Conservation (phyloP, 2,329 filamentous ascomycete species). For the Trichoderma gracile region DNA sequence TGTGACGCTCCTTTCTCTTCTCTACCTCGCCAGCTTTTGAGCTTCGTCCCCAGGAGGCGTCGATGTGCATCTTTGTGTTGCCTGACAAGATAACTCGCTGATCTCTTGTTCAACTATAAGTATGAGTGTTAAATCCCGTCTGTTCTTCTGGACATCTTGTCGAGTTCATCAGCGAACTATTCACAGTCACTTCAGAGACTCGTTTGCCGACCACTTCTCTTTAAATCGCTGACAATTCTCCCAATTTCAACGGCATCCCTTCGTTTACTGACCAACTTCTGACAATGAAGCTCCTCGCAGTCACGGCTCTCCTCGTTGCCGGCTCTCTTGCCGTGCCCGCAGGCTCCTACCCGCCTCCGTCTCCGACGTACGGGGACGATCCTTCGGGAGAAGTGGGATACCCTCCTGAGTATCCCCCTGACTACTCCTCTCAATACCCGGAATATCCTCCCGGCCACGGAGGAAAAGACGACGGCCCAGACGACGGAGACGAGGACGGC, state of each 20-base stretch:
- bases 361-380: not conserved
- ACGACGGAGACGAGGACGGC: too few species aligned
- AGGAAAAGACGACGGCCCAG: too few species aligned
- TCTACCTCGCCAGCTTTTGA: not conserved
- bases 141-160: not conserved
- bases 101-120: not conserved
- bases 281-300: conserved; percentile 25
- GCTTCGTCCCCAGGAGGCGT: not conserved
- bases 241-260: not conserved
- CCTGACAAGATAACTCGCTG: not conserved
- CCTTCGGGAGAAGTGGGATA: not conserved
- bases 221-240: too few species aligned
- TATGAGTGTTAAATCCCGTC: not conserved
- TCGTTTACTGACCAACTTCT: not conserved
- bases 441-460: too few species aligned
- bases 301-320: conserved; percentile 19
- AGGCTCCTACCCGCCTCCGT: not conserved
- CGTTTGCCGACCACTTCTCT: too few species aligned
- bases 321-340: conserved; percentile 8
- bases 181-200: too few species aligned
- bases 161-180: not conserved
- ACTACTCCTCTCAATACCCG: too few species aligned
- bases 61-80: not conserved
- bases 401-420: too few species aligned
- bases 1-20: not conserved